Evolutionary conservation across 23 red algal species (phyloP), one percentile per base, ranked within the genome.

Genomic region (Gracilaria gracilis): DNA sequence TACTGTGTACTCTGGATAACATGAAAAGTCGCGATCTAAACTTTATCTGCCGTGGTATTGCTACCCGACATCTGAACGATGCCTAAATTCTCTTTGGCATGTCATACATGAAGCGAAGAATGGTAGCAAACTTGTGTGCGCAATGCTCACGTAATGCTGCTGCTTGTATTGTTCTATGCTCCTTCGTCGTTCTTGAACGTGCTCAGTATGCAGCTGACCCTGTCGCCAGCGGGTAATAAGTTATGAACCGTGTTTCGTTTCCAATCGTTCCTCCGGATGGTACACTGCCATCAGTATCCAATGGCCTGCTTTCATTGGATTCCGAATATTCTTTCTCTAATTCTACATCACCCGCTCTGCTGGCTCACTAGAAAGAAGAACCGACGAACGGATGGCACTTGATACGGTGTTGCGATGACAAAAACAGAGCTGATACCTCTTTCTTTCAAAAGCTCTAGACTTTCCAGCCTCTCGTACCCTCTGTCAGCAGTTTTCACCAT

Each of bases 91-190:
- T 11, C 12, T 31, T 21, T 25, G 75, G 75, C 4, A 79, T 57
- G 40, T 31, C 40, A 37, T 79, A 57, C 17, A 81, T 0, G 58
- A 81, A 81, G 0, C 76, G 3, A 6, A 81, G 5, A 27, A 81
- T 0, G 16, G 57, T 57, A 4, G 76, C 24, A 32, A 46, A 54
- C 76, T 81, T 81, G 11, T 57, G 11, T 7, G 47, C 58, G 2
- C 76, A 46, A n/a, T 81, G 76, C 47, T 81, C 76, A 58, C 76
- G 12, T 1, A 81, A 7, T 4, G 76, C 76, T 58, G 37, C 46
- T 1, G 49, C 76, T 0, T 11, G 38, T 12, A 76, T 76, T 39
- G 20, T 3, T 48, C 33, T n/a, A 3, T 76, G 32, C 11, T 9
- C 5, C 29, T 24, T 7, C 2, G 7, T 11, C 24, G 24, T 62